Evolutionary conservation across 495 filamentous ascomycete species (phyloP).

Genomic region (Trichocladium antarcticum): DNA sequence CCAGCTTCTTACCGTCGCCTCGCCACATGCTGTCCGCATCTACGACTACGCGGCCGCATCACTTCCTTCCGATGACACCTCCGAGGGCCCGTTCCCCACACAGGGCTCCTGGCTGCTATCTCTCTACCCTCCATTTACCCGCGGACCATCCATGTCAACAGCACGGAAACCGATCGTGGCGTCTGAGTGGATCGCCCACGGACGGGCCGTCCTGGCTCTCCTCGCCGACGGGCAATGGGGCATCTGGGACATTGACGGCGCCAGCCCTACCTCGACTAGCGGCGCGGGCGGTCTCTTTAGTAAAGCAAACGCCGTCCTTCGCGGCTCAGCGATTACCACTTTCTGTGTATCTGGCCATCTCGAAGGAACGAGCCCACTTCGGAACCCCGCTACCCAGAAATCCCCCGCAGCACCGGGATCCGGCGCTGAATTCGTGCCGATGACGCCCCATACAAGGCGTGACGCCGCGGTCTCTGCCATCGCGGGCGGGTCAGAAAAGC

Average conservation of each 20-base stretch:
- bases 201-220: conserved; percentile 63
- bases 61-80: conserved; percentile 35
- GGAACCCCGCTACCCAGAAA: conserved; percentile 38
- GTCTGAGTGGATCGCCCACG: conserved; percentile 72
- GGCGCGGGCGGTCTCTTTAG: conserved; percentile 43
- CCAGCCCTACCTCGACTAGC: conserved; percentile 28
- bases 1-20: conserved; percentile 57
- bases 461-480: conserved; percentile 29
- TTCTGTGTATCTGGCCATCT: conserved; percentile 64
- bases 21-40: conserved; percentile 58
- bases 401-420: conserved; percentile 23
- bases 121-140: conserved; percentile 56
- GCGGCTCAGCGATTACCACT: conserved; percentile 50
- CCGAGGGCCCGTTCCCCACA: conserved; percentile 38
- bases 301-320: conserved; percentile 46
- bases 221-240: conserved; percentile 86
- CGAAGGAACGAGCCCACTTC: conserved; percentile 37
- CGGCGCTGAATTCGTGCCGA: conserved; percentile 52
- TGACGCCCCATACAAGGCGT: conserved; percentile 73
- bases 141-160: conserved; percentile 28
- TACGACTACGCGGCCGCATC: conserved; percentile 40
- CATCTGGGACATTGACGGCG: conserved; percentile 76
- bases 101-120: conserved; percentile 57
- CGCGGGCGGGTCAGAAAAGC: conserved; percentile 25
- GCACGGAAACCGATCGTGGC: conserved; percentile 67